Percentiles rank a stretch among this genome's conserved stretches.
phyloP scores from a whole-genome alignment of 371 early-diverging fungal species.

The Choanephora cucurbitarum region DNA sequence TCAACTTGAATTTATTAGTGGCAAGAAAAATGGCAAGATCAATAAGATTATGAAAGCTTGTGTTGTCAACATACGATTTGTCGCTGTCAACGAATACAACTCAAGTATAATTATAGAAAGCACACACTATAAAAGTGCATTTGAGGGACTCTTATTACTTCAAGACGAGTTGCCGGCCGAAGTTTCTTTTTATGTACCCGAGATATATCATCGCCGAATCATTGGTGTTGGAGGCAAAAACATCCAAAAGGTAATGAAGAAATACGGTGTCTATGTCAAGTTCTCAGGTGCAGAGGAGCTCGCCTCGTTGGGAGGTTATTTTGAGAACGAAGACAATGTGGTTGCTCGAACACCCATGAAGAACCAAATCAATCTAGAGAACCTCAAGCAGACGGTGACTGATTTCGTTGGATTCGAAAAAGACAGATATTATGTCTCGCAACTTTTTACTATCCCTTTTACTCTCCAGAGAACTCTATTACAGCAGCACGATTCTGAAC shows the following conservation, averaged over 20 bases:
- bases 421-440: constrained; percentile 43
- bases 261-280: constrained; percentile 92
- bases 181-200: constrained; percentile 82
- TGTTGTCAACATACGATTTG: constrained; percentile 51
- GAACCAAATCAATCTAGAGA: constrained; percentile 65
- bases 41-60: constrained; percentile 76
- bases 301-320: constrained; percentile 71
- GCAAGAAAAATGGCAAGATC: constrained; percentile 85
- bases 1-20: constrained; percentile 84
- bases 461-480: constrained; percentile 35
- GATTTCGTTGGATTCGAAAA: constrained; percentile 54
- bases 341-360: constrained; percentile 82
- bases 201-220: constrained; percentile 86
- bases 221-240: constrained; percentile 94
- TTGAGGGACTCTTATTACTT: constrained; percentile 66
- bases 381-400: constrained; percentile 67
- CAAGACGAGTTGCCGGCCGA: constrained; percentile 84
- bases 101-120: constrained; percentile 70
- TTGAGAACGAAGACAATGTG: constrained; percentile 76
- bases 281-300: constrained; percentile 81
- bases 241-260: constrained; percentile 92
- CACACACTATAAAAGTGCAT: constrained; percentile 44
- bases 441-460: constrained; percentile 32
- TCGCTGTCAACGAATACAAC: constrained; percentile 61
- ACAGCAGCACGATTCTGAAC: constrained; percentile 18